Percentiles rank a stretch among this genome's conserved stretches.
Conservation (phyloP, 2,329 filamentous ascomycete genomes). For the Dactylellina drechsleri region DNA sequence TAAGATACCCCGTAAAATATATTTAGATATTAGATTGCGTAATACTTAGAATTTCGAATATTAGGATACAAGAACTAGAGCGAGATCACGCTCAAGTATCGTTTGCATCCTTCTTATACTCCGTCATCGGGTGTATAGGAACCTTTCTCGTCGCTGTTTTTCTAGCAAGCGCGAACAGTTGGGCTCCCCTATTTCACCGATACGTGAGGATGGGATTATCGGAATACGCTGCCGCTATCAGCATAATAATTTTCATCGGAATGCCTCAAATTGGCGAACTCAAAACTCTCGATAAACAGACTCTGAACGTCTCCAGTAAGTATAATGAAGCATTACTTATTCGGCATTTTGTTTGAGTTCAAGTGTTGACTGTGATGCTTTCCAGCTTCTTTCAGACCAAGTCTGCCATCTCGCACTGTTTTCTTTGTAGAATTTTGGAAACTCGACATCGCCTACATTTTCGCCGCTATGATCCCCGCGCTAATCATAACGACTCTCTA, state of each 20-base stretch:
- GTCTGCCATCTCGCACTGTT: slow-evolving; percentile 66
- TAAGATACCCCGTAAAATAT: slow-evolving; percentile 35
- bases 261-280: slow-evolving; percentile 72
- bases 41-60: not conserved
- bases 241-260: slow-evolving; percentile 73
- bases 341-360: not conserved
- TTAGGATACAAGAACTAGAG: slow-evolving; percentile 69
- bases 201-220: slow-evolving; percentile 71
- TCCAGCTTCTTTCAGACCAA: slow-evolving; percentile 66
- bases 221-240: slow-evolving; percentile 74
- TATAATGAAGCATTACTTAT: not conserved
- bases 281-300: slow-evolving; percentile 69
- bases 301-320: slow-evolving; percentile 65
- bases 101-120: slow-evolving; percentile 73
- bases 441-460: slow-evolving; percentile 69
- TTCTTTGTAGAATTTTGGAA: slow-evolving; percentile 75
- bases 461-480: slow-evolving; percentile 71
- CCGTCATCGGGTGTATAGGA: slow-evolving; percentile 72
- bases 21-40: not conserved
- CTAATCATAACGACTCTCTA: slow-evolving; percentile 74
- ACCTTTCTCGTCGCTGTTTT: slow-evolving; percentile 72
- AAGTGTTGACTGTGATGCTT: not conserved
- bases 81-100: slow-evolving; percentile 69
- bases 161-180: slow-evolving; percentile 71
- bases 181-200: slow-evolving; percentile 71